Evolutionary conservation across 2,329 filamentous ascomycete genomes (phyloP), one percentile per base, ranked within the genome.

Genomic region (Cephalotrichum gorgonifer): DNA sequence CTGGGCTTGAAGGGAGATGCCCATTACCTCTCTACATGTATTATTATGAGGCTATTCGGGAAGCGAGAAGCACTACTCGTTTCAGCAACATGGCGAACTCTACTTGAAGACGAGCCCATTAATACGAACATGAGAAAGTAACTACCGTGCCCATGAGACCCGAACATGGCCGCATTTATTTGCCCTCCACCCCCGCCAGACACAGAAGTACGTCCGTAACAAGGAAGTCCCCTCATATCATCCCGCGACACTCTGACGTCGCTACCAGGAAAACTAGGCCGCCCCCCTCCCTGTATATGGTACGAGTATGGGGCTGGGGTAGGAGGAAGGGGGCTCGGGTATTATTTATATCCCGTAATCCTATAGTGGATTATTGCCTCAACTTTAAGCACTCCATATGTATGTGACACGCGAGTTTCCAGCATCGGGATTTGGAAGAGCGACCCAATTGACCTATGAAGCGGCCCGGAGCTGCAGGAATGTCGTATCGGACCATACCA

Each of bases 401-500:
- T 43, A 14, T 11, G 25, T 28, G 23, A 44, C 43, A 44, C 25
- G 22, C 25, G 43, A 44, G 43, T 20, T 17, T 14, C 17, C 12
- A 26, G 22, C 14, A 25, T 20, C 17, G 35, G 35, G 17, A 20
- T 20, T 22, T 39, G 35, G 35, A 39, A 22, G 2, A 7, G 44
- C 31, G 22, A 25, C 17, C 15, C 30, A 31, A 46, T 46, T 46
- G 30, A 30, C 44, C 44, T 46, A 46, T 46, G 22, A 38, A 20
- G 33, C n/a, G n/a, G 7, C 35, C 35, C n/a, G 3, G 35, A 20
- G 35, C 35, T 7, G 17, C n/a, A 20, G 35, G 33, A 38, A 17
- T 20, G 41, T 12, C 22, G 20, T 43, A 6, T 15, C 22, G 26
- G 7, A n/a, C n/a, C n/a, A n/a, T n/a, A n/a, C n/a, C n/a, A n/a